A percentile compares a stretch with the other conserved stretches of the same genome.
Conservation (phyloP, 306 rosid species). For the Dalbergia cultrata region DNA sequence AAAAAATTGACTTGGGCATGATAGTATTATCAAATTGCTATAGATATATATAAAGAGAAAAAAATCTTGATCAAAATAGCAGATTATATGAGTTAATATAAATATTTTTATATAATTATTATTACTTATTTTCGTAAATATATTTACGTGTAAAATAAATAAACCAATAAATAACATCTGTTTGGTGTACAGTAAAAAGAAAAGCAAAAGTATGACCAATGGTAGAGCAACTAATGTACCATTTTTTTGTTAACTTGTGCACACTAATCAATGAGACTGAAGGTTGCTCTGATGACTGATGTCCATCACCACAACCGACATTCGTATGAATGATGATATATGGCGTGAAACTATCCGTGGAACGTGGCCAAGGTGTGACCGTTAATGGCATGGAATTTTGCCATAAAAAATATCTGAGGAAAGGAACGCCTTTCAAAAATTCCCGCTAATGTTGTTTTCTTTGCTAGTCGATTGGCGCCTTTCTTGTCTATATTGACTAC, state of each 20-base stretch:
- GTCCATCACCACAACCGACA: no score
- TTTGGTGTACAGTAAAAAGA: no score
- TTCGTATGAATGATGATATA: background rate
- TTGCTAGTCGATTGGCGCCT: conserved; percentile 1
- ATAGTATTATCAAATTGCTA: no score
- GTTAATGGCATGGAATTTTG: background rate
- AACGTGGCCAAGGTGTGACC: conserved; percentile 43
- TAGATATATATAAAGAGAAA: no score
- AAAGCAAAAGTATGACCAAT: no score
- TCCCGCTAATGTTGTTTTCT: conserved; percentile 48
- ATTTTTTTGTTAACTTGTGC: background rate
- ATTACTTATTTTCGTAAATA: no score
- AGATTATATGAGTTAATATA: no score
- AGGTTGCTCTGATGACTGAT: background rate
- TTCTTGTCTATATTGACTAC: background rate
- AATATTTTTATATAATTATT: no score
- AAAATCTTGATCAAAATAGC: no score
- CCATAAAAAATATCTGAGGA: background rate
- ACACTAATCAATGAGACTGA: conserved; percentile 1
- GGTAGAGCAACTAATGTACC: conserved; percentile 6
- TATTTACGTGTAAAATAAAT: no score
- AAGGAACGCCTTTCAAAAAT: conserved; percentile 50
- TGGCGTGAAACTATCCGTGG: background rate
- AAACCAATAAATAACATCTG: no score
- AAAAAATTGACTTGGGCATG: no score